These are phyloP conservation scores for Eutrema japonicum DNA, from an alignment of 345 rosid species.

Conservation along the genomic window DNA sequence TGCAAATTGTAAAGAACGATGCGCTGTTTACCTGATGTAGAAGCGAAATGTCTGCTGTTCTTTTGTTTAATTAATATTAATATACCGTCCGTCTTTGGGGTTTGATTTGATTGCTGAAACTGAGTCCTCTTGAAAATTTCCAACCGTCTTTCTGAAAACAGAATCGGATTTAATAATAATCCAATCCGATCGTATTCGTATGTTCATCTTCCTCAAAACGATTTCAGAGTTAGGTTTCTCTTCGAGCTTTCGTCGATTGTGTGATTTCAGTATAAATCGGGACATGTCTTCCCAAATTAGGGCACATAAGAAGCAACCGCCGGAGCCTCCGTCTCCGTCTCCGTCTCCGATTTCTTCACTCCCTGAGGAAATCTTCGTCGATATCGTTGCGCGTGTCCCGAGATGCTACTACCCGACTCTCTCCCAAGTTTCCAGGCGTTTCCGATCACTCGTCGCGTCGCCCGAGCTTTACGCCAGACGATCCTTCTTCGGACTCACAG, in stretches of 20 bases:
- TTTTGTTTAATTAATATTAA: neutral
- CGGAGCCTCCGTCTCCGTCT: constrained; percentile 20
- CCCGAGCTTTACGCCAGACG: constrained; percentile 34
- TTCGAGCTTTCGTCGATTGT: neutral
- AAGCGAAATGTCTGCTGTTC: constrained; percentile 8
- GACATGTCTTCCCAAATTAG: constrained; percentile 32
- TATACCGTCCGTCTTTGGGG: constrained; percentile 6
- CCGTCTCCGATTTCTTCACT: constrained; percentile 17
- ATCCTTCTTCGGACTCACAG: constrained; percentile 6
- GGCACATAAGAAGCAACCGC: constrained; percentile 34
- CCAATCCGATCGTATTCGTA: neutral
- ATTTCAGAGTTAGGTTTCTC: constrained; percentile 14
- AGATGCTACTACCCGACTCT: constrained; percentile 26
- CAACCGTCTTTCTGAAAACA: constrained; percentile 9
- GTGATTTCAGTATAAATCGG: neutral
- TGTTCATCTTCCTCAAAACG: constrained; percentile 13
- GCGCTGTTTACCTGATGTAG: neutral
- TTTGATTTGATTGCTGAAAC: neutral
- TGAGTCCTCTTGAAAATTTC: neutral
- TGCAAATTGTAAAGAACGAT: neutral
- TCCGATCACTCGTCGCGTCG: constrained; percentile 33
- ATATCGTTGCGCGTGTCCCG: constrained; percentile 30
- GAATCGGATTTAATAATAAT: neutral
- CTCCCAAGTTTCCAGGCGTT: constrained; percentile 25
- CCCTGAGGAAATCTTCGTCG: constrained; percentile 37